phyloP scores from a whole-genome alignment of 1,139 yeast genomes.

The Diutina scorzettiae region DNA sequence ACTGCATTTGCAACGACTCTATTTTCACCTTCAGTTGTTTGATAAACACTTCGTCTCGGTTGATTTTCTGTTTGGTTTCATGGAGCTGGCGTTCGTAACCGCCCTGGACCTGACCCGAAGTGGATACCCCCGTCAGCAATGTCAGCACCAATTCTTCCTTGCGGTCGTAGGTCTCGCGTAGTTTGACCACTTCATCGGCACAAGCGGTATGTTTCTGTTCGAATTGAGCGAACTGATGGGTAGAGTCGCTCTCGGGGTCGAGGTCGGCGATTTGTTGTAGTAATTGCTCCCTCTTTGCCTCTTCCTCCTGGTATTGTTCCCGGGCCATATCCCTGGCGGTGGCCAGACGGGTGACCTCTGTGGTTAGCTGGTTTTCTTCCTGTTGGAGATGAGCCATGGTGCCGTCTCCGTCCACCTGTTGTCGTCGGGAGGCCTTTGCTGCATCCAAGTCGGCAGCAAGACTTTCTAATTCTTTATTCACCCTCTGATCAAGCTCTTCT shows the following conservation, averaged over 20 bases:
- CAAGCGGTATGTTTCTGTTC: slow-evolving; percentile 30
- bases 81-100: slow-evolving; percentile 72
- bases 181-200: slow-evolving; percentile 27
- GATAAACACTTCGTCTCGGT: slow-evolving; percentile 42
- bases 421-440: slow-evolving; percentile 22
- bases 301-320: slow-evolving; percentile 45
- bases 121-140: slow-evolving; percentile 80
- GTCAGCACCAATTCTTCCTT: slow-evolving; percentile 78
- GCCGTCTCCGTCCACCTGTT: not conserved
- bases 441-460: slow-evolving; percentile 51
- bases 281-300: slow-evolving; percentile 11
- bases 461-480: slow-evolving; percentile 42
- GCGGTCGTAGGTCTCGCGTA: slow-evolving; percentile 40
- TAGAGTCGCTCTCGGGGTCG: not conserved
- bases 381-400: slow-evolving; percentile 13
- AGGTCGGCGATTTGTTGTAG: slow-evolving; percentile 9
- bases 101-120: slow-evolving; percentile 66
- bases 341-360: slow-evolving; percentile 55
- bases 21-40: slow-evolving; percentile 54
- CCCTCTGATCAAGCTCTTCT: slow-evolving; percentile 27
- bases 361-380: slow-evolving; percentile 47
- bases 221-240: slow-evolving; percentile 14
- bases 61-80: slow-evolving; percentile 46
- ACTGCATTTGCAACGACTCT: slow-evolving; percentile 42
- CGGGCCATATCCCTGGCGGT: slow-evolving; percentile 49